Base-by-base conservation (phyloP, 192 early-diverging fungal genomes). In the Coemansia brasiliensis region DNA sequence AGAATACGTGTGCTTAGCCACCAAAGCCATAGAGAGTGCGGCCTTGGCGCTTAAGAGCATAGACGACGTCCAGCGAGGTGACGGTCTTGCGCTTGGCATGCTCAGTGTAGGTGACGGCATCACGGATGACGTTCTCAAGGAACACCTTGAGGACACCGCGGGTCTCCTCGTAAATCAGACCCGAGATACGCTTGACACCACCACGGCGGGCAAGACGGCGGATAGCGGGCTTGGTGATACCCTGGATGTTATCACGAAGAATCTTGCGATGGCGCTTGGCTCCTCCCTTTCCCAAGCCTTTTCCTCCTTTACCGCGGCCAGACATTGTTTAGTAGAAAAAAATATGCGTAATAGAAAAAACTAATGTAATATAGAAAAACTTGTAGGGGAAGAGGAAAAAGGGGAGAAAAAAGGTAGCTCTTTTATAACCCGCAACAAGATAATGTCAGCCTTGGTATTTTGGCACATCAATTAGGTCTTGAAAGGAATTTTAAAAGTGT, bases 221-320 rank as follows among this genome's bases (percentile, higher is more conserved):
- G 75, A 97, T 97, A 56, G 94, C 94, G 48, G 94, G 94, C 87
- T 96, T 96, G 76, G 94, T 96, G 80, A 96, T 96, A 63, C 94
- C 91, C 83, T 85, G 77, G 65, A 84, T 73, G 90, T 98, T 98
- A 74, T 98, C 96, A 72, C 96, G 92, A 70, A 98, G 88, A 88
- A 98, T 98, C 89, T 98, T 98, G 81, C 96, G 89, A 83, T 98
- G 96, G 80, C 95, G 95, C 89, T 98, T 98, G 83, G 95, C 95
- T 43, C 95, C 95, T 45, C 95, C 95, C 88, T 98, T 98, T 88
- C 95, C 95, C 50, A 98, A 85, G 79, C 95, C 94, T 84, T 97
- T 97, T 85, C 95, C 95, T 79, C 95, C 95, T 85, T 98, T 98
- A 81, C 95, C 95, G 73, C 95, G 91, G 74, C 95, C 95, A 87